Percentiles rank a stretch among this genome's conserved stretches.
phyloP scores from a whole-genome alignment of 345 rosid species.

The Carallia pectinifolia region DNA sequence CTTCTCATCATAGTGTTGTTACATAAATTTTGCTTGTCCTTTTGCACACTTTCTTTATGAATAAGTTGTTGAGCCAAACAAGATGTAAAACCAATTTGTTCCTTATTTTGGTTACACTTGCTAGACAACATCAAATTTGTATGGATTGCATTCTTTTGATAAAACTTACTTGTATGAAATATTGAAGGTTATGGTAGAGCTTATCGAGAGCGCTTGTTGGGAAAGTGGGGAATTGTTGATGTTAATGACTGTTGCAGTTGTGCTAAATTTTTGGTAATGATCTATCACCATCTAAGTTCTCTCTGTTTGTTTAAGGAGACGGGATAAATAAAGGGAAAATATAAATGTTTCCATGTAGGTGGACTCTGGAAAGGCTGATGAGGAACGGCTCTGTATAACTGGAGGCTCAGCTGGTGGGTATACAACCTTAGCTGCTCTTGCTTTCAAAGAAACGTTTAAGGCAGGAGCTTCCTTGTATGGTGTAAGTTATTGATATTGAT shows the following conservation, averaged over 20 bases:
- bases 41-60: conserved; percentile 1
- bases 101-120: not conserved
- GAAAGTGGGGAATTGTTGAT: conserved; percentile 88
- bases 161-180: not conserved
- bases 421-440: conserved; percentile 91
- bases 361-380: conserved; percentile 73
- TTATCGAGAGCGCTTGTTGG: conserved; percentile 78
- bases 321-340: not conserved
- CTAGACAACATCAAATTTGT: not conserved
- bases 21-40: not conserved
- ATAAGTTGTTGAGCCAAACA: not conserved
- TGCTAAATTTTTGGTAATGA: conserved; percentile 75
- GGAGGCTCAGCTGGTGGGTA: conserved; percentile 99
- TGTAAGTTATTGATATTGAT: conserved; percentile 42
- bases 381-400: conserved; percentile 75
- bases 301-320: conserved; percentile 2
- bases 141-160: not conserved
- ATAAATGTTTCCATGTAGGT: conserved; percentile 45
- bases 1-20: not conserved
- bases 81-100: not conserved
- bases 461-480: conserved; percentile 95
- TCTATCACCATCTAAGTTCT: not conserved
- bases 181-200: conserved; percentile 89
- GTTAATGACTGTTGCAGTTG: conserved; percentile 96
- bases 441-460: conserved; percentile 77